These are phyloP conservation scores for Strobilomyces dryophilus DNA, from an alignment of 768 basidiomycete genomes.

Conservation along the genomic window DNA sequence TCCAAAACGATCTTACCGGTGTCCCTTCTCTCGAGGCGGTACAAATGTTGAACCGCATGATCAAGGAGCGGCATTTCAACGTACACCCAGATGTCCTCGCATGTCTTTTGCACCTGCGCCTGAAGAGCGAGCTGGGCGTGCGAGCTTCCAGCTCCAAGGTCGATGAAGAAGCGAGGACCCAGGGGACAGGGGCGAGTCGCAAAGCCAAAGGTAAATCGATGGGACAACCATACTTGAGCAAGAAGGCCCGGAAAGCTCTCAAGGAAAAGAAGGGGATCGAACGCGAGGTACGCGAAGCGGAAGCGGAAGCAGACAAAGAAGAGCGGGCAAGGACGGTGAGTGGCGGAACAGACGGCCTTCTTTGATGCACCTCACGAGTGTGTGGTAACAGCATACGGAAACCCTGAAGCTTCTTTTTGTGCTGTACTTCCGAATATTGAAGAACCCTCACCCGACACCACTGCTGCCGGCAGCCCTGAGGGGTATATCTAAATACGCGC, in stretches of 20 bases:
- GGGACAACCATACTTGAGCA: slow-evolving; percentile 77
- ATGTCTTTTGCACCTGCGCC: slow-evolving; percentile 78
- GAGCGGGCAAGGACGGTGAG: slow-evolving; percentile 79
- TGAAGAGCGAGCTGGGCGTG: slow-evolving; percentile 81
- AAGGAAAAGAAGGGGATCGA: slow-evolving; percentile 90
- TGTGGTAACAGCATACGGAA: slow-evolving; percentile 79
- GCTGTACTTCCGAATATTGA: slow-evolving; percentile 93
- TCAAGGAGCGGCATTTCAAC: slow-evolving; percentile 88
- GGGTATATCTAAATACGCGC: slow-evolving; percentile 91
- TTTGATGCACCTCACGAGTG: slow-evolving; percentile 17
- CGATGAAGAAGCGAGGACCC: slow-evolving; percentile 48
- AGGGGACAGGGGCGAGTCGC: slow-evolving; percentile 37
- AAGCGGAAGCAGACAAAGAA: slow-evolving; percentile 89
- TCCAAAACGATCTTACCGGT: slow-evolving; percentile 79
- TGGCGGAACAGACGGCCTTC: slow-evolving; percentile 17
- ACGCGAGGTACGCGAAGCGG: slow-evolving; percentile 91
- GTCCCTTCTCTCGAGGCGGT: slow-evolving; percentile 82
- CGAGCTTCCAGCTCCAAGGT: slow-evolving; percentile 69
- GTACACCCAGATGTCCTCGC: slow-evolving; percentile 87
- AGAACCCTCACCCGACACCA: slow-evolving; percentile 72
- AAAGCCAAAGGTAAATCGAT: slow-evolving; percentile 54
- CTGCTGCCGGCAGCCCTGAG: slow-evolving; percentile 84
- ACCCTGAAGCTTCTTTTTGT: slow-evolving; percentile 96
- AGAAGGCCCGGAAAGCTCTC: slow-evolving; percentile 80
- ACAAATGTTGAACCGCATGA: slow-evolving; percentile 89